Conservation (phyloP, 2,329 filamentous ascomycete genomes). For the Exophiala viscosa region DNA sequence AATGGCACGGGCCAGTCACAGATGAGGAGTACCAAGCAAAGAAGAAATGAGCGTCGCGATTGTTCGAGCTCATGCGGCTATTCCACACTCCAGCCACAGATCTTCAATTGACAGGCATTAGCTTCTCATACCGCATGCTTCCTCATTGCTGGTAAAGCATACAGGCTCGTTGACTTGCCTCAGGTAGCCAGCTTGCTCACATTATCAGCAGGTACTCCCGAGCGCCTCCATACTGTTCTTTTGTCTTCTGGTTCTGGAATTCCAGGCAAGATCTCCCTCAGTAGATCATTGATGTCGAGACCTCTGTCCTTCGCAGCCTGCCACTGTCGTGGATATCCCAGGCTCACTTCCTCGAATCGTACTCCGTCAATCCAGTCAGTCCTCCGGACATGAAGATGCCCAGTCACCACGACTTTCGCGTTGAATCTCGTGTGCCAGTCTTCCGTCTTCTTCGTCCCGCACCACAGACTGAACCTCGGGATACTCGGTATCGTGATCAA, state of each 20-base stretch:
- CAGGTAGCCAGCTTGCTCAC: too few relatives aligned
- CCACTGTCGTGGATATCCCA: constrained; percentile 29
- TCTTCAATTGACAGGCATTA: not conserved
- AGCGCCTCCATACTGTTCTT: constrained; percentile 18
- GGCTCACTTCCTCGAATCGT: constrained; percentile 28
- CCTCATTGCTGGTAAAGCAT: not conserved
- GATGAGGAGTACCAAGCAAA: constrained; percentile 36
- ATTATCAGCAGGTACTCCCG: constrained; percentile 7
- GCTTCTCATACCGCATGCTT: not conserved
- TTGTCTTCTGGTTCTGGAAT: constrained; percentile 20
- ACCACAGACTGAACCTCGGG: constrained; percentile 29
- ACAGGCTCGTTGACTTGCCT: too few relatives aligned
- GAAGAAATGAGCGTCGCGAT: constrained; percentile 1
- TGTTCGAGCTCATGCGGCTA: not conserved
- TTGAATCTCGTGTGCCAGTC: constrained; percentile 28
- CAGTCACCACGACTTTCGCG: constrained; percentile 28
- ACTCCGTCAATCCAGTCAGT: constrained; percentile 28
- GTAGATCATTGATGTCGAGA: constrained; percentile 23
- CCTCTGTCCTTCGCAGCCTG: constrained; percentile 24
- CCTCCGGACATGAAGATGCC: constrained; percentile 27
- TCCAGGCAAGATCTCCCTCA: constrained; percentile 26
- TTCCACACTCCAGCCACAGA: not conserved
- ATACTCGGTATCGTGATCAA: constrained; percentile 25
- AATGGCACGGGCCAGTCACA: constrained; percentile 36
- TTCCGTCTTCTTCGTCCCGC: constrained; percentile 27